These are phyloP conservation scores for Aureobasidium melanogenum DNA, from an alignment of 2,329 filamentous ascomycete species.

Conservation along the genomic window DNA sequence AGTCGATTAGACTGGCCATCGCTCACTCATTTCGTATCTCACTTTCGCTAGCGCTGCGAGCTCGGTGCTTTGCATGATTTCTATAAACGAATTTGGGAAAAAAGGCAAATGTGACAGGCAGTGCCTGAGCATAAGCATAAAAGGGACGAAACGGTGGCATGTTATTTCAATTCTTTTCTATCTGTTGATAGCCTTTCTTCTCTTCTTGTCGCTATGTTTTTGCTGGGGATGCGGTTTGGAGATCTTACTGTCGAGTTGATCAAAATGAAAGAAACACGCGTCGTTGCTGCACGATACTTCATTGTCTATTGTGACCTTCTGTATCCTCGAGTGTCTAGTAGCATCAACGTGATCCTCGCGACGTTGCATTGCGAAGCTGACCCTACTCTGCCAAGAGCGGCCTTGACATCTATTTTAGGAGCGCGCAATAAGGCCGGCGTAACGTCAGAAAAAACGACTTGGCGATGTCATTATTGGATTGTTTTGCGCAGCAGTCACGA, in stretches of 20 bases:
- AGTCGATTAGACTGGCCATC: constrained; percentile 4
- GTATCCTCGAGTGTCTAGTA: neutral
- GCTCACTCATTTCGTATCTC: constrained; percentile 11
- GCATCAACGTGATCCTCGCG: neutral
- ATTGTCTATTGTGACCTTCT: neutral
- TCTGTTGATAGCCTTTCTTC: constrained; percentile 12
- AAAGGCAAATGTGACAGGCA: constrained; percentile 10
- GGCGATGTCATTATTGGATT: neutral
- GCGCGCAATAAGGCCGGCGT: constrained; percentile 4
- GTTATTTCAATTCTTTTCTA: constrained; percentile 8
- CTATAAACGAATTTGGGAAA: constrained; percentile 1
- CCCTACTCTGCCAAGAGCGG: neutral
- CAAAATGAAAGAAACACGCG: neutral
- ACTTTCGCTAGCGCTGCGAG: constrained; percentile 12
- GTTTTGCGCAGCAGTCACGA: neutral
- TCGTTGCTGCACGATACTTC: neutral
- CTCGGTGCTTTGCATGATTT: constrained; percentile 10
- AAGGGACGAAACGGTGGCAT: neutral
- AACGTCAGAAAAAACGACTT: neutral
- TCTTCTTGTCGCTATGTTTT: constrained; percentile 10
- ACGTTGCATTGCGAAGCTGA: constrained; percentile 1
- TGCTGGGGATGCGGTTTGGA: neutral
- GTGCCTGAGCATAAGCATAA: constrained; percentile 1
- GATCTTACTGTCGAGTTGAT: neutral
- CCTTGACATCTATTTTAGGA: constrained; percentile 1